Conservation (phyloP, 192 early-diverging fungal species). For the Mortierella antarctica region DNA sequence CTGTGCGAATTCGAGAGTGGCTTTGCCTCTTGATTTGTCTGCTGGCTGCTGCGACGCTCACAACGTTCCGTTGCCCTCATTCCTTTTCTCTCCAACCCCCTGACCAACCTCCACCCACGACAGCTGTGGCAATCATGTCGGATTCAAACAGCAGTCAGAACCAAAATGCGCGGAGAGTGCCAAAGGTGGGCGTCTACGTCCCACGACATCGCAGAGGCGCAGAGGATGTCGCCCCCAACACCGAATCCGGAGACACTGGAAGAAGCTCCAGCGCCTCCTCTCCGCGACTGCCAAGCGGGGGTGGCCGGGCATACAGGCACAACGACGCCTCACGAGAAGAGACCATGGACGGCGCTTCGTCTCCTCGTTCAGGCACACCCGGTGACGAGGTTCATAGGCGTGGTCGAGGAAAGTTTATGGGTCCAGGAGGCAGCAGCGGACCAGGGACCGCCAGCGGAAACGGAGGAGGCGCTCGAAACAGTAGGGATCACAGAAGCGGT, state of each 20-base stretch:
- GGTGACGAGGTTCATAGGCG: slow-evolving; percentile 25
- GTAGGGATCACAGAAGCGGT: slow-evolving; percentile 1
- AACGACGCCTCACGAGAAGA: background rate
- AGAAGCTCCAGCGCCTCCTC: background rate
- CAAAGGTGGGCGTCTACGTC: slow-evolving; percentile 44
- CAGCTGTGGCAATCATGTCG: slow-evolving; percentile 12
- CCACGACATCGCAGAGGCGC: slow-evolving; percentile 39
- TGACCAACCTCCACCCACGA: background rate
- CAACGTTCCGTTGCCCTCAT: background rate
- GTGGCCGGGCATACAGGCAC: background rate
- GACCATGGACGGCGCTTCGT: background rate
- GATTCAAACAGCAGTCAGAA: slow-evolving; percentile 5
- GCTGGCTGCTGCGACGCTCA: background rate
- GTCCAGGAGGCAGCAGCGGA: slow-evolving; percentile 12
- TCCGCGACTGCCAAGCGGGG: background rate
- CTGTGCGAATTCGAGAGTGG: background rate
- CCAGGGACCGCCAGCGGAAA: background rate
- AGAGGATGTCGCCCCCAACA: background rate
- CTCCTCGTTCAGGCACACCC: slow-evolving; percentile 16
- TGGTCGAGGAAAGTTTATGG: slow-evolving; percentile 50
- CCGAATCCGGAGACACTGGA: slow-evolving; percentile 7
- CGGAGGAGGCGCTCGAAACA: background rate
- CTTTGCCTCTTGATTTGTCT: background rate
- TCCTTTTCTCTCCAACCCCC: background rate
- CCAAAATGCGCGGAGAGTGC: slow-evolving; percentile 6